A percentile compares a stretch with the other conserved stretches of the same genome.
These are phyloP conservation scores for Echeveria elegans DNA, from an alignment of 164 flowering plant genomes.

Conservation along the genomic window DNA sequence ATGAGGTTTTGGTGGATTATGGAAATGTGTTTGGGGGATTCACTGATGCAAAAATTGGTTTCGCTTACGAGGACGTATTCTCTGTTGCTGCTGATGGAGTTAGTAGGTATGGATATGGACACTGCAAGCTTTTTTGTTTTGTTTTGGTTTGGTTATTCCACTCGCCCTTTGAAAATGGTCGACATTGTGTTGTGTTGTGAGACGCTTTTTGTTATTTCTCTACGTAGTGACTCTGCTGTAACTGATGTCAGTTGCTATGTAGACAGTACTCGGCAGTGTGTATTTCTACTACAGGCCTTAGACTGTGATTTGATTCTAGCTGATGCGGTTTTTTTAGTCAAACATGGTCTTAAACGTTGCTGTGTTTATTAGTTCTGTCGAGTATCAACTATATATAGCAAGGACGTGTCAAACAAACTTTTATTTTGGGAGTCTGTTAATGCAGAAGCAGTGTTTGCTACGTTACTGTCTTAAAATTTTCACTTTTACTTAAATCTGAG, in stretches of 20 bases:
- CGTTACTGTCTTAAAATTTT: background rate
- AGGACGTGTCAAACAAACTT: background rate
- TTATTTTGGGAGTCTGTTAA: background rate
- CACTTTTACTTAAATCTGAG: background rate
- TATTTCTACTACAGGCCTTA: background rate
- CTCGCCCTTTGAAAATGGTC: no score
- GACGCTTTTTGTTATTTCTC: no score
- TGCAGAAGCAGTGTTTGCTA: background rate
- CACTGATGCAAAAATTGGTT: conserved; percentile 8
- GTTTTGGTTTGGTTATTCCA: background rate
- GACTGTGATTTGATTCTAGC: background rate
- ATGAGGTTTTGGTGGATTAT: background rate
- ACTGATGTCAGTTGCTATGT: background rate
- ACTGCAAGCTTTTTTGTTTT: background rate
- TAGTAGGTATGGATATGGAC: background rate
- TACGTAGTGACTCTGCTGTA: background rate
- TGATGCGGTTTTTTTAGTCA: background rate
- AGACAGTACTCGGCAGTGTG: background rate
- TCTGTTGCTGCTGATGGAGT: background rate
- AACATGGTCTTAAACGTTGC: background rate
- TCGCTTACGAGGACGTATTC: conserved; percentile 5
- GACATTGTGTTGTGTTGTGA: no score
- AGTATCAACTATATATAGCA: background rate
- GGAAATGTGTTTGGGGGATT: conserved; percentile 3
- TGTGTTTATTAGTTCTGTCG: background rate